These are phyloP conservation scores for Nepenthes gracilis DNA, from an alignment of 148 eudicot genomes.

Conservation along the genomic window DNA sequence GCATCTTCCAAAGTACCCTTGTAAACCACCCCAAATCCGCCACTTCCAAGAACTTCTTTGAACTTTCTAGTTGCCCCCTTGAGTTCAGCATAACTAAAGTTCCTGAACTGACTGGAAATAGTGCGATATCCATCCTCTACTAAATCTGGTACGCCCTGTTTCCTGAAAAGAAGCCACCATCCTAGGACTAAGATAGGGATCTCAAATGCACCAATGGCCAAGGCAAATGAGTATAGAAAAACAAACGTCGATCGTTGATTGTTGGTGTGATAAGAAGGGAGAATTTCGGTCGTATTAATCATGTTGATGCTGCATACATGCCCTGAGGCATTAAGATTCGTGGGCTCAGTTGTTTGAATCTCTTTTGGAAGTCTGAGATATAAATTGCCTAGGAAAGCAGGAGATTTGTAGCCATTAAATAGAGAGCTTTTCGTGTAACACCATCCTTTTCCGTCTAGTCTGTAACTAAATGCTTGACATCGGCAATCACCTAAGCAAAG, in stretches of 20 bases:
- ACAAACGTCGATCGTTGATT: slow-evolving; percentile 30
- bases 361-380: slow-evolving; percentile 33
- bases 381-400: slow-evolving; percentile 18
- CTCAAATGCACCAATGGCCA: slow-evolving; percentile 31
- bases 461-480: slow-evolving; percentile 39
- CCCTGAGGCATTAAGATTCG: slow-evolving; percentile 5
- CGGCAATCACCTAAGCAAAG: slow-evolving; percentile 31
- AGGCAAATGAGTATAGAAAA: slow-evolving; percentile 37
- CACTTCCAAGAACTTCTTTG: slow-evolving; percentile 50
- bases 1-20: slow-evolving; percentile 51
- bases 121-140: slow-evolving; percentile 30
- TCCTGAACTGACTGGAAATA: not conserved
- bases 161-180: slow-evolving; percentile 36
- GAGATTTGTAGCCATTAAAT: slow-evolving; percentile 28
- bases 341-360: not conserved
- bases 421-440: slow-evolving; percentile 42
- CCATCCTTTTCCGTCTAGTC: slow-evolving; percentile 17
- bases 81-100: slow-evolving; percentile 35
- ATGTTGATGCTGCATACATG: slow-evolving; percentile 9
- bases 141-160: slow-evolving; percentile 23
- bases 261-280: slow-evolving; percentile 5
- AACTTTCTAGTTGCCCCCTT: slow-evolving; percentile 50
- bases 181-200: slow-evolving; percentile 18
- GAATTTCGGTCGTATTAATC: too few species aligned
- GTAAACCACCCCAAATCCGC: slow-evolving; percentile 67